Base-by-base conservation (phyloP, 441 rosid species). In the Adansonia gregorii region DNA sequence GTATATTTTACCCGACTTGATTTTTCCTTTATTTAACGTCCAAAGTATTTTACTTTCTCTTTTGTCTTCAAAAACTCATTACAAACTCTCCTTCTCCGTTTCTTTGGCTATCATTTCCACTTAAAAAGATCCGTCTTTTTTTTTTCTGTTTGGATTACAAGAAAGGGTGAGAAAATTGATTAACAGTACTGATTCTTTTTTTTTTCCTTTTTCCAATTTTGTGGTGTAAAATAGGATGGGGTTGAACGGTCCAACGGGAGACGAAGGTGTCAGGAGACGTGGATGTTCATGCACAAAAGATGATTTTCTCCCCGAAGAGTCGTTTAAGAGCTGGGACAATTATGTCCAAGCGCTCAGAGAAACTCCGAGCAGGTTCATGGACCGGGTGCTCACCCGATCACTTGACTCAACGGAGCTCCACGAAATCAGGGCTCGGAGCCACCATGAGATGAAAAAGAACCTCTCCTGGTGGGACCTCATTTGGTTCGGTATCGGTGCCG, bases 401-500 rank as follows among this genome's bases (percentile, higher is more conserved):
- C 52, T 76, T n/a, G 98, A 93, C 83, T 24, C 92, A 4, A 81
- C 81, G 6, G 98, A 95, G 89, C 82, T 95, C 81, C 79, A 86
- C 17, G 96, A 93, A 72, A 81, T 95, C 46, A 93, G 86, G 81
- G 93, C 90, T 0, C 87, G 89, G 72, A 95, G 99, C 73, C 85
- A 86, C 60, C 85, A 93, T 76, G 96, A 95, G 73, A 95, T 94
- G 97, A 92, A 94, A 91, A 91, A 83, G 78, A 87, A 77, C 59
- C 85, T 94, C 12, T 84, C 82, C 0, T 92, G 98, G 95, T 94
- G 97, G 98, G 98, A 94, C 78, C 89, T 94, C 7, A 92, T 92
- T 8, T 95, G 98, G 98, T 95, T 95, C 48, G 97, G 98, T 0
- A 82, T 95, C 17, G 99, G 98, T 0, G 91, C 97, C 0, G 99